These are phyloP conservation scores for Exophiala sideris DNA, from an alignment of 2,329 filamentous ascomycete species.

Conservation along the genomic window DNA sequence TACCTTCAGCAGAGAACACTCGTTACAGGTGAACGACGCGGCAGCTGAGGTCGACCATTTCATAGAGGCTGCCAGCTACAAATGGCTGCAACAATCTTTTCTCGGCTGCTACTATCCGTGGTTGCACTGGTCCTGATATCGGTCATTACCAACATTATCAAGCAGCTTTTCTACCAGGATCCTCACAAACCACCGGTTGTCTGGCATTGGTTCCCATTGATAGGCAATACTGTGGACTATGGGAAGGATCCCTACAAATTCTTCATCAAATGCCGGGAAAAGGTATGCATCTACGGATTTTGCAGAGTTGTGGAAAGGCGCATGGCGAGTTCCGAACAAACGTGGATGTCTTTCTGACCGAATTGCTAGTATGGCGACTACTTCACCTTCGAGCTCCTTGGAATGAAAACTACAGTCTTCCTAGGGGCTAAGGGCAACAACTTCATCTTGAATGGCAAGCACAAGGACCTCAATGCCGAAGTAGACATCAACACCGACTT, in stretches of 20 bases:
- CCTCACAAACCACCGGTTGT: constrained; percentile 51
- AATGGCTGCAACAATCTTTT: neutral
- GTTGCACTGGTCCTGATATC: constrained; percentile 8
- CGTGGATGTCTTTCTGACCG: neutral
- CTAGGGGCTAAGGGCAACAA: constrained; percentile 81
- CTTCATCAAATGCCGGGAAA: constrained; percentile 64
- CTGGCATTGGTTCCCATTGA: constrained; percentile 64
- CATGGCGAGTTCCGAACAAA: too few relatives aligned
- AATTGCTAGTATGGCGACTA: constrained; percentile 71
- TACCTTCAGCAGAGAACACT: neutral
- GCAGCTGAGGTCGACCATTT: too few relatives aligned
- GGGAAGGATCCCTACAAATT: constrained; percentile 76
- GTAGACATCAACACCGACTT: neutral
- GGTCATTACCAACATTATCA: constrained; percentile 21
- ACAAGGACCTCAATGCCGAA: constrained; percentile 84
- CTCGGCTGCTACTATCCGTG: neutral
- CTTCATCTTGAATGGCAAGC: constrained; percentile 86
- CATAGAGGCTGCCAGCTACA: neutral
- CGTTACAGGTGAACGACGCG: too few relatives aligned
- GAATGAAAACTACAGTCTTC: constrained; percentile 84
- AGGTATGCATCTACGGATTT: constrained; percentile 51
- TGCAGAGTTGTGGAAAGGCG: too few relatives aligned
- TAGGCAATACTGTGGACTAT: constrained; percentile 90
- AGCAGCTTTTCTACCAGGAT: constrained; percentile 23
- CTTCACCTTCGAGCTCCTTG: constrained; percentile 84